These are phyloP conservation scores for Phaeoacremonium minimum DNA, from an alignment of 2,329 filamentous ascomycete genomes.

Conservation along the genomic window DNA sequence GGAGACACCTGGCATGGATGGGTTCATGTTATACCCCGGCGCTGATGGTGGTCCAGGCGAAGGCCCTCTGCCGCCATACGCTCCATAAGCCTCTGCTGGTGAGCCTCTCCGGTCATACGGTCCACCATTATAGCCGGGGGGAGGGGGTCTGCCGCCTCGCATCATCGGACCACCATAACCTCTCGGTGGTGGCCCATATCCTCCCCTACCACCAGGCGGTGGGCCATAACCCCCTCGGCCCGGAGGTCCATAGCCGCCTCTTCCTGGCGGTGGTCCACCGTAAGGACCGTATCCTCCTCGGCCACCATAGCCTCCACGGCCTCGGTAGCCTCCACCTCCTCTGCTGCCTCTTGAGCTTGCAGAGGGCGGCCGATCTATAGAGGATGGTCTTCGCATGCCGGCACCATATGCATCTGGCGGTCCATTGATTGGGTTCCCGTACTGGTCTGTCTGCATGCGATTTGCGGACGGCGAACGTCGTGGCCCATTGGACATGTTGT, in stretches of 20 bases:
- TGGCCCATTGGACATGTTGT: conserved; percentile 21
- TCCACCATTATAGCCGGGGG: conserved; percentile 35
- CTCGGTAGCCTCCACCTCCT: conserved; percentile 44
- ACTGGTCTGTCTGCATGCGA: conserved; percentile 49
- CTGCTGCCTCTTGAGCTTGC: conserved; percentile 52
- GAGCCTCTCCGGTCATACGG: conserved; percentile 32
- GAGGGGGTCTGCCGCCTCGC: conserved; percentile 34
- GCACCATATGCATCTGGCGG: conserved; percentile 39
- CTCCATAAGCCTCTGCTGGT: conserved; percentile 30
- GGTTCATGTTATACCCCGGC: conserved; percentile 29
- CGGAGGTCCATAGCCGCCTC: conserved; percentile 35
- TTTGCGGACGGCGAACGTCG: conserved; percentile 32
- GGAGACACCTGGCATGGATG: conserved; percentile 29
- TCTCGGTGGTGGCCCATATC: conserved; percentile 32
- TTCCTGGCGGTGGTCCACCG: conserved; percentile 24
- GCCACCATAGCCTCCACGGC: conserved; percentile 46
- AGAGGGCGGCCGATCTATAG: conserved; percentile 39
- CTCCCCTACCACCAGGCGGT: conserved; percentile 32
- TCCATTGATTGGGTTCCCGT: conserved; percentile 53
- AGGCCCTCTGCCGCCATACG: conserved; percentile 24
- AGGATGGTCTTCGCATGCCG: conserved; percentile 41
- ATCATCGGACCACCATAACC: conserved; percentile 26
- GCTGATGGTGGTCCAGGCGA: conserved; percentile 31
- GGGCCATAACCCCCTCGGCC: conserved; percentile 43
- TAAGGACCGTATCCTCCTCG: conserved; percentile 25